Evolutionary conservation across 129 eudicot species (phyloP).

Genomic region (Flaveria brownii): DNA sequence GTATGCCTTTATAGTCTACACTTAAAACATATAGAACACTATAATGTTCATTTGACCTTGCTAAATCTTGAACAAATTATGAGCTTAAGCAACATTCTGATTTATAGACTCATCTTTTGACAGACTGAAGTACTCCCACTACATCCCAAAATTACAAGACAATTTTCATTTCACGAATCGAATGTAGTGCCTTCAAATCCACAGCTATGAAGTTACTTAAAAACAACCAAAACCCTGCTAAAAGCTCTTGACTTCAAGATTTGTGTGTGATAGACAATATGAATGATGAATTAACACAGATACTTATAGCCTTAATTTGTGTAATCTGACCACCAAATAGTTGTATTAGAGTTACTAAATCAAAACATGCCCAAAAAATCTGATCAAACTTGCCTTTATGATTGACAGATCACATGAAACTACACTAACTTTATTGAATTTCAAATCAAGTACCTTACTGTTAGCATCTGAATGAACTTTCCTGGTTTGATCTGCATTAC

Average conservation of each 20-base stretch:
- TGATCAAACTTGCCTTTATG: no score
- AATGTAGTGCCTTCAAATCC: not conserved
- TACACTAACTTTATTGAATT: not conserved
- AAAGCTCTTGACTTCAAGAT: not conserved
- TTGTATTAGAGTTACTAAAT: not conserved
- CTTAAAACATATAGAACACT: constrained; percentile 9
- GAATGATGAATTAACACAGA: not conserved
- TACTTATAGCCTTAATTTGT: not conserved
- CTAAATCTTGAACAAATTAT: constrained; percentile 1
- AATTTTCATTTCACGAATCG: not conserved
- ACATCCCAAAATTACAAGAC: not conserved
- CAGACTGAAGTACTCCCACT: not conserved
- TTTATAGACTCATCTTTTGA: not conserved
- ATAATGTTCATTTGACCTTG: not conserved
- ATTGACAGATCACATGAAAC: no score
- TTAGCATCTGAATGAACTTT: constrained; percentile 36
- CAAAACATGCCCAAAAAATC: not conserved
- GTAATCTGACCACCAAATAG: constrained; percentile 7
- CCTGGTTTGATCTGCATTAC: constrained; percentile 52
- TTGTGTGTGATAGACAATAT: not conserved
- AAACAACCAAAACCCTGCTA: constrained; percentile 16
- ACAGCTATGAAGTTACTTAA: not conserved
- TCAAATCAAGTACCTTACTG: constrained; percentile 42
- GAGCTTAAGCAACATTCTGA: not conserved
- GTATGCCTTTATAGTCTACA: constrained; percentile 56